phyloP scores from a whole-genome alignment of 345 rosid species.

The Erysimum cheiranthoides region DNA sequence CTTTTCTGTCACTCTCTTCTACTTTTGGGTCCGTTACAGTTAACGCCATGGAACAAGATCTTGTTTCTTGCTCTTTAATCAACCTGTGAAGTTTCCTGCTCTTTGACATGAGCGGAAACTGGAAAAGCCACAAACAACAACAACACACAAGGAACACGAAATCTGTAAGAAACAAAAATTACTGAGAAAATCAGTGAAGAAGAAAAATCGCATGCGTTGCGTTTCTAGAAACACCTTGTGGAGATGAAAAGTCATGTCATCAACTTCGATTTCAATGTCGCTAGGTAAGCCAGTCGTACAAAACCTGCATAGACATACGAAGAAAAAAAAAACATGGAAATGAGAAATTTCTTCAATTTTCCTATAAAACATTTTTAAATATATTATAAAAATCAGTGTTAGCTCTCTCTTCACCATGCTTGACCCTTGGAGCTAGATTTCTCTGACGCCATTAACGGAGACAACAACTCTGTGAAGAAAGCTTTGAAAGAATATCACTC shows the following conservation, averaged over 20 bases:
- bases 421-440: conserved; percentile 77
- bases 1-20: conserved; percentile 28
- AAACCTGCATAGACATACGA: conserved; percentile 58
- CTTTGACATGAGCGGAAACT: conserved; percentile 95
- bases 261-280: conserved; percentile 83
- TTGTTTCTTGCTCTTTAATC: conserved; percentile 77
- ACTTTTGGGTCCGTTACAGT: conserved; percentile 3
- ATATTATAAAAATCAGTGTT: background rate
- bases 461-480: conserved; percentile 29
- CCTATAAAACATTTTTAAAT: no score
- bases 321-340: background rate
- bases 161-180: background rate
- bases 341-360: background rate
- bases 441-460: conserved; percentile 65
- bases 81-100: conserved; percentile 77
- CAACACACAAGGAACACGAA: background rate
- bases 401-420: conserved; percentile 69
- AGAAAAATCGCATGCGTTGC: conserved; percentile 4
- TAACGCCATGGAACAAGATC: conserved; percentile 31
- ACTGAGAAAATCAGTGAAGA: background rate
- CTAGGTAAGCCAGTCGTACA: conserved; percentile 92
- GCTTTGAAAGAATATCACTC: conserved; percentile 7
- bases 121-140: conserved; percentile 16
- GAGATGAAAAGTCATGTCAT: conserved; percentile 91
- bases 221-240: conserved; percentile 66